Conservation (phyloP, 2,329 filamentous ascomycete species). For the Alternaria metachromatica region DNA sequence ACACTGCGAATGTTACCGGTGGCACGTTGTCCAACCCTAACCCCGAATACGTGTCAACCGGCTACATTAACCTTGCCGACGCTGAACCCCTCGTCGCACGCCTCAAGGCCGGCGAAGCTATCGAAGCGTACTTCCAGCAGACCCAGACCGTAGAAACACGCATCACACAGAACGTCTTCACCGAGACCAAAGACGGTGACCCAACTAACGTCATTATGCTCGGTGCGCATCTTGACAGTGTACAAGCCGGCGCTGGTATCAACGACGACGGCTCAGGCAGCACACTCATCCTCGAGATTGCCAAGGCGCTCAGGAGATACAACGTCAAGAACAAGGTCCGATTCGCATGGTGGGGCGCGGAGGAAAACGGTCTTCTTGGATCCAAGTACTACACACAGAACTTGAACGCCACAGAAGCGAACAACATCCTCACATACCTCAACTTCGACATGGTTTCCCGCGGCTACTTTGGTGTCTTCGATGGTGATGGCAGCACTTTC, state of each 20-base stretch:
- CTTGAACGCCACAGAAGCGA: slow-evolving; percentile 39
- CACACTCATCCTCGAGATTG: slow-evolving; percentile 48
- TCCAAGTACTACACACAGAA: slow-evolving; percentile 48
- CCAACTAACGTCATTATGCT: slow-evolving; percentile 48
- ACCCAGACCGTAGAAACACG: slow-evolving; percentile 57
- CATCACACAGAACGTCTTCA: slow-evolving; percentile 56
- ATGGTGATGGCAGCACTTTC: slow-evolving; percentile 47
- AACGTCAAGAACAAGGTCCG: slow-evolving; percentile 51
- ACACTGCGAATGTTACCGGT: slow-evolving; percentile 47
- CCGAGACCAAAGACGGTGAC: slow-evolving; percentile 48
- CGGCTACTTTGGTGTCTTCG: slow-evolving; percentile 49
- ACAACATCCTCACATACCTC: slow-evolving; percentile 50
- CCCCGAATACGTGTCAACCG: slow-evolving; percentile 46
- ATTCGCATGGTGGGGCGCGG: slow-evolving; percentile 51
- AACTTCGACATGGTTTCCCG: slow-evolving; percentile 55
- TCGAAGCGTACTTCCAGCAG: slow-evolving; percentile 53
- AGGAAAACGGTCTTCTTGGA: slow-evolving; percentile 51
- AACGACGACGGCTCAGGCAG: slow-evolving; percentile 53
- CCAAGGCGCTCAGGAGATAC: slow-evolving; percentile 47
- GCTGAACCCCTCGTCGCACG: slow-evolving; percentile 51
- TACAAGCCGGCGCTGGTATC: slow-evolving; percentile 49
- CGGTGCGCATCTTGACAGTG: slow-evolving; percentile 49
- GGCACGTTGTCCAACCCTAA: slow-evolving; percentile 50
- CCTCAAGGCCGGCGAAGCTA: slow-evolving; percentile 49
- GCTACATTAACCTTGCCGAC: slow-evolving; percentile 54